Percentiles rank a stretch among this genome's conserved stretches.
phyloP scores from a whole-genome alignment of 352 stramenopile genomes.

The Blastocystis sp. region DNA sequence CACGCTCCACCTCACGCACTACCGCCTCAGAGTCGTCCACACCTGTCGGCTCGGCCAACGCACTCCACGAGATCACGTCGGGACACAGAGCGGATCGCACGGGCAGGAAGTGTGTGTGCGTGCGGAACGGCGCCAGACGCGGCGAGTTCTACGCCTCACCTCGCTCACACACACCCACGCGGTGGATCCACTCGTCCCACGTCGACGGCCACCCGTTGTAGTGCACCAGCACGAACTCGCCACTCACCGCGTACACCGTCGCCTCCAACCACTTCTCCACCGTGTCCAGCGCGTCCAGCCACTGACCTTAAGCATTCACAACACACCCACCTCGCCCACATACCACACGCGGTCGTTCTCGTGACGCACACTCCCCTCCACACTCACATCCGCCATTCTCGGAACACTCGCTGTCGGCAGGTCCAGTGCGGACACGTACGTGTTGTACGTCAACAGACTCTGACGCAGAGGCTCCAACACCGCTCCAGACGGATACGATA shows the following conservation, averaged over 20 bases:
- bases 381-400: neutral
- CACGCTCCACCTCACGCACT: neutral
- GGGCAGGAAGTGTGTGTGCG: constrained; percentile 74
- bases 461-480: constrained; percentile 35
- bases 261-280: constrained; percentile 84
- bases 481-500: constrained; percentile 10
- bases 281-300: constrained; percentile 83
- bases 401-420: neutral
- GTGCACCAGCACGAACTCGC: constrained; percentile 79
- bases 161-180: neutral
- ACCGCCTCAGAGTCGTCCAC: neutral
- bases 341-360: constrained; percentile 2
- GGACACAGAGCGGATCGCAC: constrained; percentile 11
- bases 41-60: neutral
- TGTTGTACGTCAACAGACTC: constrained; percentile 58
- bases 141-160: constrained; percentile 76
- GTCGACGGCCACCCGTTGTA: constrained; percentile 82
- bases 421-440: constrained; percentile 21
- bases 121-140: constrained; percentile 80
- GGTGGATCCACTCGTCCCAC: constrained; percentile 82
- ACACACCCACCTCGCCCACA: constrained; percentile 12
- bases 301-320: constrained; percentile 74
- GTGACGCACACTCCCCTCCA: neutral
- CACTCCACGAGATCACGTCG: constrained; percentile 30
- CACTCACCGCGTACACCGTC: constrained; percentile 78